Percentiles rank a stretch among this genome's conserved stretches.
Conservation (phyloP, 2,329 filamentous ascomycete genomes). For the Pseudogymnoascus sp. region DNA sequence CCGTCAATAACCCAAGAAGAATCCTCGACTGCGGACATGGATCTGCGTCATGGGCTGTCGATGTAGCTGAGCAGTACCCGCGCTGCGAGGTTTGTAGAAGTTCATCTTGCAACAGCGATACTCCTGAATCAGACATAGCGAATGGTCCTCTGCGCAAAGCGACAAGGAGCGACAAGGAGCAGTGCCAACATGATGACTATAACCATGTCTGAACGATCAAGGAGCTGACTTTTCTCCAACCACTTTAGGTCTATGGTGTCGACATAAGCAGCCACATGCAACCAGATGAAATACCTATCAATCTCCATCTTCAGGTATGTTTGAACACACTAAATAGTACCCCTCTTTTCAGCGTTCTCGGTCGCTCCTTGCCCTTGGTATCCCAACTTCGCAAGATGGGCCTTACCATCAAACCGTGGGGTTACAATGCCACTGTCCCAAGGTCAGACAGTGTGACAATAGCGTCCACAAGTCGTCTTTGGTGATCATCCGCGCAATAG, state of each 20-base stretch:
- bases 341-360: background rate
- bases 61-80: constrained; percentile 57
- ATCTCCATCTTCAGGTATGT: constrained; percentile 57
- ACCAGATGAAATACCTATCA: constrained; percentile 55
- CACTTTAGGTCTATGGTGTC: constrained; percentile 55
- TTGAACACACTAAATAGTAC: background rate
- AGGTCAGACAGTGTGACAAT: background rate
- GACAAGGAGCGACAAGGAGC: background rate
- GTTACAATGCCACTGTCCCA: background rate
- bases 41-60: constrained; percentile 60
- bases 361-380: background rate
- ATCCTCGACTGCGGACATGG: constrained; percentile 69
- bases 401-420: background rate
- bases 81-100: constrained; percentile 49
- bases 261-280: constrained; percentile 65
- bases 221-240: background rate
- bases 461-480: background rate
- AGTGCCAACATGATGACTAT: background rate
- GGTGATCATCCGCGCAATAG: constrained; percentile 2
- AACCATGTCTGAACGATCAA: background rate
- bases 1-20: constrained; percentile 45
- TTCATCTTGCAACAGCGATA: background rate
- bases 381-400: background rate
- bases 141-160: background rate
- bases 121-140: background rate